Conservation (phyloP, 164 flowering plant genomes). For the Chimonanthus salicifolius region DNA sequence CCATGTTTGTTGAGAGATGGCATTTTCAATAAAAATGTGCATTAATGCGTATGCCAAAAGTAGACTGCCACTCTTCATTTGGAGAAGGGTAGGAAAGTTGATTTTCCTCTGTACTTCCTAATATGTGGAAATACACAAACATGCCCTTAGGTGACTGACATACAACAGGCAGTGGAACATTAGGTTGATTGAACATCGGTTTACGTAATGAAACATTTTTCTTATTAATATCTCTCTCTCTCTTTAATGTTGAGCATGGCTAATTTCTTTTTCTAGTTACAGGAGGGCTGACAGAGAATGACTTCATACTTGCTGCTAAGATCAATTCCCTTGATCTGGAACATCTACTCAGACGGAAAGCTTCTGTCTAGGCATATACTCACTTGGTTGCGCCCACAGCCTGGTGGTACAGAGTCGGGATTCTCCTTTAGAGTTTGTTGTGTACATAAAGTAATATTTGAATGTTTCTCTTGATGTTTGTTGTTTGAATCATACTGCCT, state of each 20-base stretch:
- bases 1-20: too few species aligned
- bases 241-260: neutral
- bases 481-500: neutral
- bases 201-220: too few species aligned
- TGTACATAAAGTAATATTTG: neutral
- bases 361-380: conserved; percentile 7
- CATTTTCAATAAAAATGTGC: too few species aligned
- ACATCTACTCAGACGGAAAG: conserved; percentile 53
- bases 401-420: neutral
- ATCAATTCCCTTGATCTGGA: conserved; percentile 56
- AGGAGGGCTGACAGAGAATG: conserved; percentile 97
- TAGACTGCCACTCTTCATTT: too few species aligned
- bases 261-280: conserved; percentile 5
- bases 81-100: too few species aligned
- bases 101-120: too few species aligned
- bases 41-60: too few species aligned
- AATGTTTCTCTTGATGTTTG: neutral
- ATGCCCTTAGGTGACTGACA: too few species aligned
- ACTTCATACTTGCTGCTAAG: conserved; percentile 95
- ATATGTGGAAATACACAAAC: too few species aligned
- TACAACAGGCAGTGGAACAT: too few species aligned
- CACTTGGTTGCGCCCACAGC: neutral
- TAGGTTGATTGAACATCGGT: too few species aligned
- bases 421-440: neutral
- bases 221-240: too few species aligned